Base-by-base conservation (phyloP, 2,329 filamentous ascomycete genomes). In the Diaporthe aspalathi region DNA sequence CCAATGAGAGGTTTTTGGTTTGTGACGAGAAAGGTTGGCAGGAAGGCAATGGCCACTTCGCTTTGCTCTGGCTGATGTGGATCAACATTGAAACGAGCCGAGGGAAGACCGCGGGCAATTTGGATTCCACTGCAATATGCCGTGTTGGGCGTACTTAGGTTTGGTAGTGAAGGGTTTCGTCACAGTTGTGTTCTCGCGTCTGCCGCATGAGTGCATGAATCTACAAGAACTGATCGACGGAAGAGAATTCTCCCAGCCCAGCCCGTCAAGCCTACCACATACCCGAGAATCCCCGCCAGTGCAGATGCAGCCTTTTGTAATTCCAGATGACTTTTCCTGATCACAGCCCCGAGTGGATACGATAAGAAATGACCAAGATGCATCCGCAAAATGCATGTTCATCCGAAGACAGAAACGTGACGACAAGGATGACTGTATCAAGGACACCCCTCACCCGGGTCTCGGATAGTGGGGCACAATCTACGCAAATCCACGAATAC, bases 401-500 rank as follows among this genome's bases (percentile, higher is more conserved):
- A 65, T 65, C 60, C 60, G 60, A 50, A 50, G 45, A 38, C 7
- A 12, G 5, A 12, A 35, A 20, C n/a, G 60, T 32, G 60, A 14
- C 49, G 38, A 8, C n/a, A 24, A 9, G 60, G 56, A 24, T 22
- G 6, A n/a, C 43, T 63, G 60, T 49, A 35, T 50, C 60, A 38
- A 38, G 60, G 60, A 11, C 43, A 50, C 60, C 60, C 60, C 60
- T 65, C 60, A 65, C 29, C 45, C 17, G 20, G 60, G 45, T 65
- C 45, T 35, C 43, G 60, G 60, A n/a, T 17, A 27, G 60, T 63
- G 60, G 60, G 43, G 60, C 60, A 22, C 5, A 49, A 63, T 49
- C 60, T 32, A 63, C 29, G n/a, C n/a, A 65, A 32, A 7, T 38
- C 60, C 45, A 65, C 29, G 60, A 6, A 50, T 50, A 2, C 45